Conservation (phyloP, 2,329 filamentous ascomycete genomes). For the Alternaria sp. region DNA sequence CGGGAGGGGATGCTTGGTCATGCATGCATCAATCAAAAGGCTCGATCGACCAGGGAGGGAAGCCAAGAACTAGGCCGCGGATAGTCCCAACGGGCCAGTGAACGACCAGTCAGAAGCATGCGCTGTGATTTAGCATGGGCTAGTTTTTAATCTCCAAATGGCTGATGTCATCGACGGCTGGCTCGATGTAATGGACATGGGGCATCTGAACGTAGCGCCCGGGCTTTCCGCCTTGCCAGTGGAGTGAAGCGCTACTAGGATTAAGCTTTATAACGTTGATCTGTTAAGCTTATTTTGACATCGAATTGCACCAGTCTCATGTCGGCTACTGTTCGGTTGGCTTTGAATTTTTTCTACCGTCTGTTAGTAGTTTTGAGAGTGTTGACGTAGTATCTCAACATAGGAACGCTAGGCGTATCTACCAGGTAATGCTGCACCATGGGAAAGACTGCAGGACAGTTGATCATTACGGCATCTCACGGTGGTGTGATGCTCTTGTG, state of each 20-base stretch:
- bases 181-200: slow-evolving; percentile 6
- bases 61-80: background rate
- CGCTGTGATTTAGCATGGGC: background rate
- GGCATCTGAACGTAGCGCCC: slow-evolving; percentile 8
- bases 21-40: slow-evolving; percentile 5
- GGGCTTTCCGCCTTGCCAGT: slow-evolving; percentile 8
- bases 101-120: background rate
- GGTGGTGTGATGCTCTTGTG: slow-evolving; percentile 7
- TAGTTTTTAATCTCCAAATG: background rate
- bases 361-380: background rate
- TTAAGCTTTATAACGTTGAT: slow-evolving; percentile 24
- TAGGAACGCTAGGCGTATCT: background rate
- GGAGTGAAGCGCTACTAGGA: background rate
- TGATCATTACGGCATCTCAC: background rate
- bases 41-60: slow-evolving; percentile 1
- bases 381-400: background rate
- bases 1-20: slow-evolving; percentile 7
- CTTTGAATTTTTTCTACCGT: background rate
- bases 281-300: slow-evolving; percentile 21
- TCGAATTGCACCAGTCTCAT: slow-evolving; percentile 8
- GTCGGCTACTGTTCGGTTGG: background rate
- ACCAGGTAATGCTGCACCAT: background rate
- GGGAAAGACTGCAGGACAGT: background rate
- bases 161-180: background rate
- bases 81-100: background rate